Conservation (phyloP, 2,329 filamentous ascomycete species). For the Aspergillus pseudoviridinutans region DNA sequence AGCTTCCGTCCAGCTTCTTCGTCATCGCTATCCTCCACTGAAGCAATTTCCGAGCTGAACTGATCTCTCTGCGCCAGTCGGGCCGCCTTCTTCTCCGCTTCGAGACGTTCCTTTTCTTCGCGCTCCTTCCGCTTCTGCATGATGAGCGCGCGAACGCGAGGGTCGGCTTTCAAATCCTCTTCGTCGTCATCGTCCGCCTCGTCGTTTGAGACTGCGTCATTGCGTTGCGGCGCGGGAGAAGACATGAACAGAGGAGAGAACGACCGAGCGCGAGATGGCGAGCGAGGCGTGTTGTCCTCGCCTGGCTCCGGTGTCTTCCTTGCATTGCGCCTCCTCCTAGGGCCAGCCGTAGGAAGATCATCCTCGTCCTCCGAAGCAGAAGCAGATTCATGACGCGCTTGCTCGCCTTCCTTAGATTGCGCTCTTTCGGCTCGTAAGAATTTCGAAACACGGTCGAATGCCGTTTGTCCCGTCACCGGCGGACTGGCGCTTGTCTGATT, state of each 20-base stretch:
- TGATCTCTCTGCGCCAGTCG: slow-evolving; percentile 29
- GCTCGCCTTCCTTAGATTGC: slow-evolving; percentile 1
- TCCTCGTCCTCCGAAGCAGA: slow-evolving; percentile 27
- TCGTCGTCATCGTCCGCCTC: slow-evolving; percentile 19
- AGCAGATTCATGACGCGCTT: slow-evolving; percentile 10
- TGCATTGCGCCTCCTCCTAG: slow-evolving; percentile 28
- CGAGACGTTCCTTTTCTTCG: slow-evolving; percentile 59
- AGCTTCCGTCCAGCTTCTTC: slow-evolving; percentile 62
- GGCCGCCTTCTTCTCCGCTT: slow-evolving; percentile 39
- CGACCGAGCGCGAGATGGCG: slow-evolving; percentile 23
- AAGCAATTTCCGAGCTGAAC: slow-evolving; percentile 39
- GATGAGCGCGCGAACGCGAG: slow-evolving; percentile 68
- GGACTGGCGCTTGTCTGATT: slow-evolving; percentile 16
- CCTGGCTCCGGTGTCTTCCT: slow-evolving; percentile 25
- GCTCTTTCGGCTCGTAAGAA: slow-evolving; percentile 16
- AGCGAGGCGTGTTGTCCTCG: slow-evolving; percentile 23
- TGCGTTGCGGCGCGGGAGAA: slow-evolving; percentile 18
- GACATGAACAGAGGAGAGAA: slow-evolving; percentile 46
- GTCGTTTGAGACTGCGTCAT: slow-evolving; percentile 15
- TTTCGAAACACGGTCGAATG: slow-evolving; percentile 39
- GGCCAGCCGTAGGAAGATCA: slow-evolving; percentile 27
- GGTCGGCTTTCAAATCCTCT: slow-evolving; percentile 38
- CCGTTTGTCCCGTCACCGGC: slow-evolving; percentile 23
- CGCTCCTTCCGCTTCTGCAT: slow-evolving; percentile 70
- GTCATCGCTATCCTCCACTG: slow-evolving; percentile 54